Evolutionary conservation across 2,329 filamentous ascomycete genomes (phyloP).

Genomic region (Sporothrix pseudoabietina): DNA sequence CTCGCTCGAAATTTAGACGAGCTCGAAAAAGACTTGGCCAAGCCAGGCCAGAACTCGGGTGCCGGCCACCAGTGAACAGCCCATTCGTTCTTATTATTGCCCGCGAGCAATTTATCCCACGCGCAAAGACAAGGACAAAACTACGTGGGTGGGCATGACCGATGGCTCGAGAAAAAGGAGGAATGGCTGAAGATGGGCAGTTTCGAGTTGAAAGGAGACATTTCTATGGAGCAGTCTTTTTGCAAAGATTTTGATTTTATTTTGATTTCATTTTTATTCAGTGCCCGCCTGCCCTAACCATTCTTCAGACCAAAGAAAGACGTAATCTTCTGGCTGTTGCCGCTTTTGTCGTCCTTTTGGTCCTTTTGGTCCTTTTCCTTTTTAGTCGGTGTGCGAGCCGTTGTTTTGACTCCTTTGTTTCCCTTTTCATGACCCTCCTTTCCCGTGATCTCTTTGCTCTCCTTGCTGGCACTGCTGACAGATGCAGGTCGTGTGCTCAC

Average conservation of each 20-base stretch:
- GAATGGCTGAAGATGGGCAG: not conserved
- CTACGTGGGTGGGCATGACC: constrained; percentile 18
- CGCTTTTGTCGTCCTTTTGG: not conserved
- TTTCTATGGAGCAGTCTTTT: not conserved
- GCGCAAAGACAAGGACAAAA: not conserved
- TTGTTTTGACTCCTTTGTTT: not conserved
- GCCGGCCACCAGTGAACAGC: not conserved
- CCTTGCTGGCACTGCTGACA: not conserved
- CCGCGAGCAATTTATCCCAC: not conserved
- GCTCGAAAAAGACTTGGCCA: not conserved
- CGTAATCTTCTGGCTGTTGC: constrained; percentile 29
- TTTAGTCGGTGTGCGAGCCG: not conserved
- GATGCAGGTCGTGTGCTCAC: not conserved
- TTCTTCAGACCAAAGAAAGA: constrained; percentile 27
- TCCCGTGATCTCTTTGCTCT: not conserved
- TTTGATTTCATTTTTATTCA: not conserved
- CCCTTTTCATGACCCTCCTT: too few relatives aligned
- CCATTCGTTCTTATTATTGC: not conserved
- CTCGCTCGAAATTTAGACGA: not conserved
- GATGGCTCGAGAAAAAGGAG: not conserved
- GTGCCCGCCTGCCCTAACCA: not conserved
- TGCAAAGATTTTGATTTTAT: not conserved
- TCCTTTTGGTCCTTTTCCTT: not conserved
- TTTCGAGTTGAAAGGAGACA: not conserved
- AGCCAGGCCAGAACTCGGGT: constrained; percentile 11